Base-by-base conservation (phyloP, 1,139 yeast species). In the Ashbya aceris region DNA sequence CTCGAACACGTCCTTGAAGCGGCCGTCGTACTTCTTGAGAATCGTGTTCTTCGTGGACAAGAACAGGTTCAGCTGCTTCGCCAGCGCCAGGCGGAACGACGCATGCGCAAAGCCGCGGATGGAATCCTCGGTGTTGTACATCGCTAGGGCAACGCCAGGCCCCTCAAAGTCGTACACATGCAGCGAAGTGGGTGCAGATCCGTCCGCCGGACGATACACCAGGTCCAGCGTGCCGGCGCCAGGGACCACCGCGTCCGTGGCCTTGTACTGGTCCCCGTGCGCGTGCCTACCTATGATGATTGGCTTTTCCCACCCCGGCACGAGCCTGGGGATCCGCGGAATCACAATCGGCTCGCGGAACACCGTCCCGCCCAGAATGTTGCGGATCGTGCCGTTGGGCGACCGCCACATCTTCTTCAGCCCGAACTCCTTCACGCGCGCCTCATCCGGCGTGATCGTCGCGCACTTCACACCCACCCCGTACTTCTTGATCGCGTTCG, bases 391-490 rank as follows among this genome's bases (percentile, higher is more conserved):
- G 53, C 97, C 97, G 66, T 89, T 89, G 52, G 97, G 97, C 20
- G 96, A 85, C 44, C 83, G 74, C 96, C 96, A 89, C 97, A 89
- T 89, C 66, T 87, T 82, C 69, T 87, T 87, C 65, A 89, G 76
- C 48, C 74, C 69, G 65, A 86, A 89, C 68, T 89, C 97, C 65
- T 84, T 69, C 43, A 89, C 96, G 56, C 97, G 78, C 35, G 83
- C 89, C 70, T 89, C 97, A 64, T 89, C 97, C 7, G 97, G 97
- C n/a, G 97, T 89, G 64, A 89, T 89, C 44, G 97, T 89, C 40
- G 97, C 97, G 70, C 97, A 89, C 70, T 89, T 89, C 58, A 89
- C 83, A 47, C 95, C 97, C 39, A 89, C 97, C 44, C 87, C 85
- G 64, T 85, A 81, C 68, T 87, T 73, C 64, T 79, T 73, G 56